Evolutionary conservation across 2,329 filamentous ascomycete species (phyloP), one percentile per base, ranked within the genome.

Genomic region (Phyllosticta ampelicida): DNA sequence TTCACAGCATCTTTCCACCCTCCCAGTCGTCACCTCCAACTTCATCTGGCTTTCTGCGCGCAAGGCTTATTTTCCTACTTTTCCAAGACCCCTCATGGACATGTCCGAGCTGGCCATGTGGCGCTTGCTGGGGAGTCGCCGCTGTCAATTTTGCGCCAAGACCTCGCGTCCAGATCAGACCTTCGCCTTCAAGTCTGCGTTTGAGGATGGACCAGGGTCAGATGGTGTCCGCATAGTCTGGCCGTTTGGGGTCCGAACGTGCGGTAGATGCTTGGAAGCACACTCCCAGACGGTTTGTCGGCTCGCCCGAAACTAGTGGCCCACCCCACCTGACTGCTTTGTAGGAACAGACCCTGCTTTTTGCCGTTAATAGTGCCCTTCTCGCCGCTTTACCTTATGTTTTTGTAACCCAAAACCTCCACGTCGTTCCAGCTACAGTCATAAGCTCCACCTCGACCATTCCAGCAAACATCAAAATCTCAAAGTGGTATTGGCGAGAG

Each of bases 91-190:
- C 26, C 76, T 92, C 54, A 74, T 75, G 55, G 79, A 78, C 60
- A 81, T 80, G 67, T 81, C 81, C 49, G 89, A 94, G 70, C 75
- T 88, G 62, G 81, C 86, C 49, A 91, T 91, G 87, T 90, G 89
- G 81, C 81, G 80, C 65, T 74, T 94, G 54, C 77, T 83, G 36
- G 84, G 82, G 69, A 80, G 81, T 53, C 74, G 67, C 28, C 72
- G 68, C 57, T 95, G 89, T 70, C 84, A 91, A 66, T 82, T 85
- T 63, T 94, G 89, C 71, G 74, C 73, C 56, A 81, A 76, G 61
- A 65, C 63, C 54, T 69, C 67, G 55, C 60, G 65, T 48, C 63
- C 62, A 51, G 58, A 60, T 9, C 50, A 28, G 10, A 49, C 62
- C 56, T 61, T 66, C 60, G 61, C 67, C 60, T 64, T 70, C 61